A percentile compares a stretch with the other conserved stretches of the same genome.
These are phyloP conservation scores for Moniliophthora roreri DNA, from an alignment of 1,284 basidiomycete genomes.

Conservation along the genomic window DNA sequence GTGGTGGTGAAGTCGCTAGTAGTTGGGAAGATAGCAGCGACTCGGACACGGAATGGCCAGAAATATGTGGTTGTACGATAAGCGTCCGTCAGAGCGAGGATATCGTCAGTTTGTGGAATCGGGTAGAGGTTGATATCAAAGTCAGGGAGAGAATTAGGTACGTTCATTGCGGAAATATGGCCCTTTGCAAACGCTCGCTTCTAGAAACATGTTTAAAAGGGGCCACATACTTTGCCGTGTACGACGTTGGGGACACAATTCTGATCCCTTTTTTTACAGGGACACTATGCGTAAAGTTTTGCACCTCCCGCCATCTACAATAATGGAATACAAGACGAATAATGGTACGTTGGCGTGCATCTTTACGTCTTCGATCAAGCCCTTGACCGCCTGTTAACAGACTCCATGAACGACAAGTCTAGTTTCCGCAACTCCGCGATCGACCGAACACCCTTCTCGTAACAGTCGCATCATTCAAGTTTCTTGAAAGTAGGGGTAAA, in stretches of 20 bases:
- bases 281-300: conserved; percentile 69
- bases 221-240: no score
- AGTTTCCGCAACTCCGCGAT: conserved; percentile 71
- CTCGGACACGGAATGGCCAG: conserved; percentile 56
- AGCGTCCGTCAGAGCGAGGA: conserved; percentile 83
- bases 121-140: conserved; percentile 62
- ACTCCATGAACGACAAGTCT: conserved; percentile 83
- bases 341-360: conserved; percentile 51
- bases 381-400: conserved; percentile 34
- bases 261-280: no score
- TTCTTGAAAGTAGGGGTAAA: background rate
- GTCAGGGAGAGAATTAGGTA: conserved; percentile 74
- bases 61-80: conserved; percentile 84
- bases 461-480: background rate
- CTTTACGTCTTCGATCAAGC: background rate
- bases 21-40: conserved; percentile 37
- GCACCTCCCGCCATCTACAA: conserved; percentile 64
- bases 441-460: conserved; percentile 50
- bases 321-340: conserved; percentile 86
- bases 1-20: conserved; percentile 24
- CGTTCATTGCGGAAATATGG: no score
- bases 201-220: no score
- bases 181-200: no score
- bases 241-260: no score
- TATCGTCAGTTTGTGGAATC: conserved; percentile 81